These are phyloP conservation scores for Scutellaria galericulata DNA, from an alignment of 257 asterid genomes.

Conservation along the genomic window DNA sequence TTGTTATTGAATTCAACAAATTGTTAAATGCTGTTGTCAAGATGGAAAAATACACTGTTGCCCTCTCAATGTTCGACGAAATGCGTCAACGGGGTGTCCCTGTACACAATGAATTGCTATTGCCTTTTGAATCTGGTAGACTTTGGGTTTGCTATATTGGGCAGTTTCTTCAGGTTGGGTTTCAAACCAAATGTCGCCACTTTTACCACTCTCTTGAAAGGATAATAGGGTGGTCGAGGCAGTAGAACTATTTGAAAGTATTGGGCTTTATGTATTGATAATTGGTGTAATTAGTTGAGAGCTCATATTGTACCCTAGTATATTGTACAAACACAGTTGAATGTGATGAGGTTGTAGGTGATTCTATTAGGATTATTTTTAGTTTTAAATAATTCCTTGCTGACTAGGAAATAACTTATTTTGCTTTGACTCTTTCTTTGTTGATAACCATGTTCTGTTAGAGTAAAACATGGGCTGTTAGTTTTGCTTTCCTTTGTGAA, in stretches of 20 bases:
- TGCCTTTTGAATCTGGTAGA: background rate
- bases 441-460: too few species aligned
- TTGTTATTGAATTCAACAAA: background rate
- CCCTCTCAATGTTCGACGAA: constrained; percentile 2
- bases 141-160: background rate
- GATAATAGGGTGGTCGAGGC: background rate
- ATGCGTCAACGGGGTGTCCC: background rate
- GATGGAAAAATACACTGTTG: background rate
- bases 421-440: too few species aligned
- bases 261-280: too few species aligned
- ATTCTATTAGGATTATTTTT: too few species aligned
- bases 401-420: too few species aligned
- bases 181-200: background rate
- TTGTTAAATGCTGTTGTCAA: background rate
- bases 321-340: too few species aligned
- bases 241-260: background rate
- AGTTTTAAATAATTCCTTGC: too few species aligned
- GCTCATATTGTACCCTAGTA: too few species aligned
- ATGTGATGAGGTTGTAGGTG: too few species aligned
- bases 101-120: background rate
- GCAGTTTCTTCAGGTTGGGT: background rate
- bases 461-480: too few species aligned
- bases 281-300: too few species aligned
- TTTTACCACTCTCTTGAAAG: background rate
- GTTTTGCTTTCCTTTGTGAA: too few species aligned